These are phyloP conservation scores for Volvariella surrecta DNA, from an alignment of 1,284 basidiomycete genomes.

Conservation along the genomic window DNA sequence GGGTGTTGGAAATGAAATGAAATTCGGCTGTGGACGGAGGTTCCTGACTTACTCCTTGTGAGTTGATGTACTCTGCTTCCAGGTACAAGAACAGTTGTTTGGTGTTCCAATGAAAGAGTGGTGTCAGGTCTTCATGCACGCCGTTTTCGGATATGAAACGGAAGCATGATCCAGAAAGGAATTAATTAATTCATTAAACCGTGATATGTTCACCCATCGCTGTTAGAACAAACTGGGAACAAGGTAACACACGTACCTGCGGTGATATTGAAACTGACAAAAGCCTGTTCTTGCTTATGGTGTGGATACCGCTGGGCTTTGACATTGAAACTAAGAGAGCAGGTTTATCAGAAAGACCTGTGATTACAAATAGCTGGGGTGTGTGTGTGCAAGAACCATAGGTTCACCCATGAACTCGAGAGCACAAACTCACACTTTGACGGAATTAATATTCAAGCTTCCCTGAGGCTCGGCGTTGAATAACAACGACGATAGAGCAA, in stretches of 20 bases:
- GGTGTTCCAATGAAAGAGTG: conserved; percentile 91
- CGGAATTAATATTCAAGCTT: conserved; percentile 43
- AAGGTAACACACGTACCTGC: conserved; percentile 45
- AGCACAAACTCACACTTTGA: conserved; percentile 55
- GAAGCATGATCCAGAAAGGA: conserved; percentile 1
- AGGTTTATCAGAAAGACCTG: no score
- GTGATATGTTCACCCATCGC: no score
- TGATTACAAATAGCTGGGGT: no score
- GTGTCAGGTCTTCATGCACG: conserved; percentile 50
- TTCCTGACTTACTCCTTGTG: conserved; percentile 50
- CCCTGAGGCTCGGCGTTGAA: conserved; percentile 55
- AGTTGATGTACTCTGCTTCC: conserved; percentile 69
- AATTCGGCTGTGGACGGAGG: conserved; percentile 1
- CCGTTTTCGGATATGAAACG: neutral
- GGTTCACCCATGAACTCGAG: neutral
- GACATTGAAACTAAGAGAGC: conserved; percentile 37
- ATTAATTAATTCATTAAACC: neutral
- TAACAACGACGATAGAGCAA: conserved; percentile 64
- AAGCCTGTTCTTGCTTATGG: conserved; percentile 62
- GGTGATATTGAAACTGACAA: conserved; percentile 70
- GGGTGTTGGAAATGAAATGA: conserved; percentile 2
- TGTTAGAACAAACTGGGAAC: conserved; percentile 1
- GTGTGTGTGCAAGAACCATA: neutral
- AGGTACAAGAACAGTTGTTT: conserved; percentile 88
- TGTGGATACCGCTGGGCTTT: conserved; percentile 47